Evolutionary conservation across 139 green algal species (phyloP).

Genomic region (Coccomyxa sp.): DNA sequence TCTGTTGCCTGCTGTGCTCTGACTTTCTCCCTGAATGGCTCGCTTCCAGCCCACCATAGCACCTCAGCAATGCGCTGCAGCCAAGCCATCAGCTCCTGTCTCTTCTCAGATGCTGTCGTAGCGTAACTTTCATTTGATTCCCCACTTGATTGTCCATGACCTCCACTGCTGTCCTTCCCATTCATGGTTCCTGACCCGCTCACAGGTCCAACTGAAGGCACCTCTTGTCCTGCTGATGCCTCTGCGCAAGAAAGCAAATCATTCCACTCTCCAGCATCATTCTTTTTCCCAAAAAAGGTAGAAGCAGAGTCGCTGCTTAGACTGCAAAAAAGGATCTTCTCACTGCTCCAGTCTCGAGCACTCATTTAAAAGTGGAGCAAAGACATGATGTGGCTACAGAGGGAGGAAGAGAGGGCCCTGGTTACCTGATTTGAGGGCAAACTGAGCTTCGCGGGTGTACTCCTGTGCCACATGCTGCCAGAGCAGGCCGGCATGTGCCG

Average conservation of each 20-base stretch:
- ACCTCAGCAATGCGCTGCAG: neutral
- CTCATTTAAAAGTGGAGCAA: too few species aligned
- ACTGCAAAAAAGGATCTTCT: neutral
- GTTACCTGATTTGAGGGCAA: too few species aligned
- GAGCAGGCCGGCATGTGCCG: slow-evolving; percentile 31
- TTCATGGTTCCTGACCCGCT: neutral
- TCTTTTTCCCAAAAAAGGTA: neutral
- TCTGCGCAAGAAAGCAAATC: neutral
- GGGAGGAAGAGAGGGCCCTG: too few species aligned
- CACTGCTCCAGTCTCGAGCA: too few species aligned
- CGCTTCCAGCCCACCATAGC: neutral
- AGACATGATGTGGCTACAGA: too few species aligned
- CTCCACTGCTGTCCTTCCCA: neutral
- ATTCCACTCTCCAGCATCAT: too few species aligned
- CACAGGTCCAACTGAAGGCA: neutral
- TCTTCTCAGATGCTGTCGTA: neutral
- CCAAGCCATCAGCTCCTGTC: neutral
- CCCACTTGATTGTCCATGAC: neutral
- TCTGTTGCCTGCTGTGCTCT: too few species aligned
- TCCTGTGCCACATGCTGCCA: slow-evolving; percentile 20
- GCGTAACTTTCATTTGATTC: too few species aligned
- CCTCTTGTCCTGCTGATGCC: neutral
- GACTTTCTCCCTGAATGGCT: neutral
- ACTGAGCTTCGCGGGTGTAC: neutral
- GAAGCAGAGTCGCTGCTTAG: neutral